These are phyloP conservation scores for Zygosaccharomyces pseudobailii DNA, from an alignment of 1,139 yeast species.

Conservation along the genomic window DNA sequence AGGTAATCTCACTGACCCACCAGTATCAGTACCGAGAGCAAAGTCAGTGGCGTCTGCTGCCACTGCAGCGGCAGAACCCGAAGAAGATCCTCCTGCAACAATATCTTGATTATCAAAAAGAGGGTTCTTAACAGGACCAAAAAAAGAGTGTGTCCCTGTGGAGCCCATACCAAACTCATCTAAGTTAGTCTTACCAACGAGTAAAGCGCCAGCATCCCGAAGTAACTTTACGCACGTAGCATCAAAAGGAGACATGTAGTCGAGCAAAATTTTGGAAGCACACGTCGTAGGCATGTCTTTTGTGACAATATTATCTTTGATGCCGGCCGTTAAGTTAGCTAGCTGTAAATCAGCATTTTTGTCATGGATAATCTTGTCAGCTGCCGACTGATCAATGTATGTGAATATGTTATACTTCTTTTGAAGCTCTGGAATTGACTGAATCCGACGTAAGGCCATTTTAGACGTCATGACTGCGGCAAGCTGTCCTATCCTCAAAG, in stretches of 20 bases:
- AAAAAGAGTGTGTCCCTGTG: slow-evolving; percentile 51
- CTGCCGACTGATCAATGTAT: slow-evolving; percentile 27
- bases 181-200: slow-evolving; percentile 80
- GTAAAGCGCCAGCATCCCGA: slow-evolving; percentile 44
- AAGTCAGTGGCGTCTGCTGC: slow-evolving; percentile 64
- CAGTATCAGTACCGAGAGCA: slow-evolving; percentile 91
- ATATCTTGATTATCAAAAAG: slow-evolving; percentile 34
- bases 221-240: slow-evolving; percentile 66
- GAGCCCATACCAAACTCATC: slow-evolving; percentile 99
- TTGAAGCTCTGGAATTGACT: slow-evolving; percentile 18
- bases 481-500: background rate
- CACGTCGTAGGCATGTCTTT: slow-evolving; percentile 65
- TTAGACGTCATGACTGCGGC: slow-evolving; percentile 4
- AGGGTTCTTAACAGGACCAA: slow-evolving; percentile 73
- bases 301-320: slow-evolving; percentile 80
- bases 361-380: slow-evolving; percentile 5
- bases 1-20: slow-evolving; percentile 91
- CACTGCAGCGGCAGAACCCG: slow-evolving; percentile 94
- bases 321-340: slow-evolving; percentile 36
- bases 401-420: slow-evolving; percentile 38
- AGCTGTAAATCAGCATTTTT: slow-evolving; percentile 6
- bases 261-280: slow-evolving; percentile 56
- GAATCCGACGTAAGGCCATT: slow-evolving; percentile 11
- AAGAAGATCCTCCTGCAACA: slow-evolving; percentile 88
- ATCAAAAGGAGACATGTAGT: slow-evolving; percentile 70